Evolutionary conservation across 495 filamentous ascomycete species (phyloP).

Genomic region (Neurospora terricola): DNA sequence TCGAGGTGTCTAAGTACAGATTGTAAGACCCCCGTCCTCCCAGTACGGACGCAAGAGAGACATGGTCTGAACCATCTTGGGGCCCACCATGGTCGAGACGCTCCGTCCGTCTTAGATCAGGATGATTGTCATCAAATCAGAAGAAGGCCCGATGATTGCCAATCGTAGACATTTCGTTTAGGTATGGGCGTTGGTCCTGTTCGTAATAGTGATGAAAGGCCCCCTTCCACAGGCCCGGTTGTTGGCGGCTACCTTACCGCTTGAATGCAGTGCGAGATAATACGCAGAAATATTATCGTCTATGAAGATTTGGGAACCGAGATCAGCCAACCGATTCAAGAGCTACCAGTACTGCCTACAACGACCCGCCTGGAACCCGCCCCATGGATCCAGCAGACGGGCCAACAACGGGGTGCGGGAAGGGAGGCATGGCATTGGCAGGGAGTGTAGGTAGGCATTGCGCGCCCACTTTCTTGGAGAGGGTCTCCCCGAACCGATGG

Average conservation of each 20-base stretch:
- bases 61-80: neutral
- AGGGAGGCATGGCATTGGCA: neutral
- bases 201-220: neutral
- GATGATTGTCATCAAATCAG: neutral
- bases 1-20: no score
- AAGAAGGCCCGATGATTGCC: neutral
- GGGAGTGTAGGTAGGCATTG: neutral
- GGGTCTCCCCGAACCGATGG: neutral
- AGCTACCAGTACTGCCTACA: neutral
- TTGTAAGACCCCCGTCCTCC: no score
- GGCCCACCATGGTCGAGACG: neutral
- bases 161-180: neutral
- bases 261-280: neutral
- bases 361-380: neutral
- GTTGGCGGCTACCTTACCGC: neutral
- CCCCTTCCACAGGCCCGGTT: neutral
- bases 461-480: neutral
- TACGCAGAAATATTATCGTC: neutral
- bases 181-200: neutral
- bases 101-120: neutral
- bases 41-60: neutral
- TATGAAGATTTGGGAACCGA: neutral
- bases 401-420: neutral
- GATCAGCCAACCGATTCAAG: neutral
- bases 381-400: neutral